phyloP scores from a whole-genome alignment of 495 filamentous ascomycete genomes.

The Pseudevernia furfuracea region DNA sequence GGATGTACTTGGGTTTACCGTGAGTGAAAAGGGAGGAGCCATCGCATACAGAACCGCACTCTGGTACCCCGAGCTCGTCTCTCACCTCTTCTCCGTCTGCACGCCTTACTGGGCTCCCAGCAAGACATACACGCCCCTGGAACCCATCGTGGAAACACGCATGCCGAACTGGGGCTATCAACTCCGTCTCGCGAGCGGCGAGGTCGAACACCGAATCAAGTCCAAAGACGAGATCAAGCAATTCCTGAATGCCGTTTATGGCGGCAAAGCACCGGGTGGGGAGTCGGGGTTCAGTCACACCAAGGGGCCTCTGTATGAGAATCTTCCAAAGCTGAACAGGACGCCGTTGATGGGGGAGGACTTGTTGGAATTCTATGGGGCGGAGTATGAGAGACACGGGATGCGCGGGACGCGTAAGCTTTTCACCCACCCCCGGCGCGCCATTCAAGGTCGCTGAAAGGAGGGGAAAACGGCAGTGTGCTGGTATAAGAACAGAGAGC shows the following conservation, averaged over 20 bases:
- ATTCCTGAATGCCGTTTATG: constrained; percentile 64
- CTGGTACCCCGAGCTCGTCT: constrained; percentile 63
- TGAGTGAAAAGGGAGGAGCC: constrained; percentile 41
- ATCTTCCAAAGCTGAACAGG: constrained; percentile 41
- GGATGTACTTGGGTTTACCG: not conserved
- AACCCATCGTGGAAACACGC: constrained; percentile 46
- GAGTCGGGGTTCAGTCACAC: constrained; percentile 46
- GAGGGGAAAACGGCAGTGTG: constrained; percentile 41
- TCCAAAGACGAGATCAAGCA: constrained; percentile 51
- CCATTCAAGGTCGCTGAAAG: not conserved
- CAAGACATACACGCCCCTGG: constrained; percentile 41
- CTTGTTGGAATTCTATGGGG: constrained; percentile 65
- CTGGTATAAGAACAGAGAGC: constrained; percentile 68
- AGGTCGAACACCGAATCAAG: constrained; percentile 53
- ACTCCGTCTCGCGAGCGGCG: constrained; percentile 60
- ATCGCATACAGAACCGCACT: constrained; percentile 57
- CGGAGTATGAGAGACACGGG: constrained; percentile 61
- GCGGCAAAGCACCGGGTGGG: constrained; percentile 48
- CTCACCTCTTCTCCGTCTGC: constrained; percentile 68
- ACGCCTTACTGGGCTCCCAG: constrained; percentile 58
- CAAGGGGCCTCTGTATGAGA: constrained; percentile 50
- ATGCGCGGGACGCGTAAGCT: constrained; percentile 63
- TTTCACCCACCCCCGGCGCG: no score
- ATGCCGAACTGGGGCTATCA: constrained; percentile 79
- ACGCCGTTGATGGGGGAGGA: constrained; percentile 53